These are phyloP conservation scores for Rhizophora apiculata DNA, from an alignment of 345 rosid genomes.

Conservation along the genomic window DNA sequence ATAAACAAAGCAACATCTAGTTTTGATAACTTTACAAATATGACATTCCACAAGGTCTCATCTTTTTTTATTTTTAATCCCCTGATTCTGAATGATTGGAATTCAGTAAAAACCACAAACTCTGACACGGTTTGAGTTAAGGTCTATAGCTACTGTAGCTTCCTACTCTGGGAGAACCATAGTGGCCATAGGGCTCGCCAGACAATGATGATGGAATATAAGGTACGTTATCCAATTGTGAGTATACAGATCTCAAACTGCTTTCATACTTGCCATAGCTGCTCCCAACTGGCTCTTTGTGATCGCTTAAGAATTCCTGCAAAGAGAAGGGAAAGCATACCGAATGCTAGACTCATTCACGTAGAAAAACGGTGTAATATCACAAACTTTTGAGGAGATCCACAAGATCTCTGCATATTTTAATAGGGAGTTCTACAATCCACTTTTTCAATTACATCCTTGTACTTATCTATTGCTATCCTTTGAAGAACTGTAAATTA, in stretches of 20 bases:
- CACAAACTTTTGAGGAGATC: too few species aligned
- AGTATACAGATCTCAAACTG: constrained; percentile 32
- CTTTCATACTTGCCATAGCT: constrained; percentile 33
- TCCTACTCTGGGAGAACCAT: constrained; percentile 20
- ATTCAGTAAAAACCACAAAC: not conserved
- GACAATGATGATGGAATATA: constrained; percentile 30
- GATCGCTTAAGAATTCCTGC: constrained; percentile 47
- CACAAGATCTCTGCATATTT: too few species aligned
- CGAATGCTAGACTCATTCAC: too few species aligned
- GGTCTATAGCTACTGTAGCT: constrained; percentile 3
- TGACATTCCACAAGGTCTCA: not conserved
- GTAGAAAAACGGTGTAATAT: too few species aligned
- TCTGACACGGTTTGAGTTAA: not conserved
- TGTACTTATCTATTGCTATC: too few species aligned
- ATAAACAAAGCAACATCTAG: not conserved
- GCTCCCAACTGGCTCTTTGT: constrained; percentile 37
- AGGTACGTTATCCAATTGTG: constrained; percentile 28
- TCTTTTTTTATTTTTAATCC: not conserved
- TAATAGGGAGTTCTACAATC: too few species aligned
- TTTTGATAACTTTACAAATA: not conserved
- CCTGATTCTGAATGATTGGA: not conserved
- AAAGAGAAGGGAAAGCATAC: not conserved
- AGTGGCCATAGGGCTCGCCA: constrained; percentile 28
- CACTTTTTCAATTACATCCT: too few species aligned
- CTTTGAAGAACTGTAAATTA: not conserved